Conservation (phyloP, 2,329 filamentous ascomycete genomes). For the Rhytidhysteron rufulum region DNA sequence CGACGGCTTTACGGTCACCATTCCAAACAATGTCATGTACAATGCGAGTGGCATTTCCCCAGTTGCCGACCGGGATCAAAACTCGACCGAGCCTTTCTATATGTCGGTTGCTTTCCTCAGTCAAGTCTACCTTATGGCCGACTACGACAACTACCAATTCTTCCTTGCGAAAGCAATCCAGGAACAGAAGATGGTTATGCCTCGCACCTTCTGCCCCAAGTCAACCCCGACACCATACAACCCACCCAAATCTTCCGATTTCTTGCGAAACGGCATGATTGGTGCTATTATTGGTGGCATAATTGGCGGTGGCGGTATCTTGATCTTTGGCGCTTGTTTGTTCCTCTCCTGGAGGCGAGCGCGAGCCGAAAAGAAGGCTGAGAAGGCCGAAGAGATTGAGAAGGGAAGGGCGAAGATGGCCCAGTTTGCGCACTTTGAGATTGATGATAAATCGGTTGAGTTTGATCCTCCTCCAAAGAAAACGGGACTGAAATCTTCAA, state of each 20-base stretch:
- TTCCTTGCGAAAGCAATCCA: constrained; percentile 39
- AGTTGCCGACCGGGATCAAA: constrained; percentile 26
- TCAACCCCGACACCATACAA: constrained; percentile 31
- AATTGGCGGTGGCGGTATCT: constrained; percentile 29
- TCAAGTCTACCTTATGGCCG: constrained; percentile 43
- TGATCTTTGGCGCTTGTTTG: constrained; percentile 24
- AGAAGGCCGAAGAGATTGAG: constrained; percentile 24
- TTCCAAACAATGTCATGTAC: constrained; percentile 35
- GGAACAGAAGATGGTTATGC: constrained; percentile 39
- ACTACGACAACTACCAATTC: constrained; percentile 39
- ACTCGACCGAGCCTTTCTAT: constrained; percentile 28
- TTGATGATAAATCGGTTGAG: constrained; percentile 24
- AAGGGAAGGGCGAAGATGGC: constrained; percentile 22
- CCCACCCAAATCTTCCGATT: constrained; percentile 22
- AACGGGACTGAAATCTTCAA: background rate
- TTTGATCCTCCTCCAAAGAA: constrained; percentile 30
- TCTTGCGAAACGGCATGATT: constrained; percentile 32
- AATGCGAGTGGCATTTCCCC: constrained; percentile 37
- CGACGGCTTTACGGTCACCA: constrained; percentile 37
- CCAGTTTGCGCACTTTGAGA: constrained; percentile 30
- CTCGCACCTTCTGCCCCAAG: constrained; percentile 38
- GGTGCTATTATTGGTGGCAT: constrained; percentile 38
- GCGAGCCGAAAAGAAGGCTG: constrained; percentile 22
- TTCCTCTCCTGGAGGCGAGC: constrained; percentile 25
- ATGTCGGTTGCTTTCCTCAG: constrained; percentile 40